Percentiles rank a stretch among this genome's conserved stretches.
phyloP scores from a whole-genome alignment of 1,284 basidiomycete genomes.

The Ganoderma leucocontextum region DNA sequence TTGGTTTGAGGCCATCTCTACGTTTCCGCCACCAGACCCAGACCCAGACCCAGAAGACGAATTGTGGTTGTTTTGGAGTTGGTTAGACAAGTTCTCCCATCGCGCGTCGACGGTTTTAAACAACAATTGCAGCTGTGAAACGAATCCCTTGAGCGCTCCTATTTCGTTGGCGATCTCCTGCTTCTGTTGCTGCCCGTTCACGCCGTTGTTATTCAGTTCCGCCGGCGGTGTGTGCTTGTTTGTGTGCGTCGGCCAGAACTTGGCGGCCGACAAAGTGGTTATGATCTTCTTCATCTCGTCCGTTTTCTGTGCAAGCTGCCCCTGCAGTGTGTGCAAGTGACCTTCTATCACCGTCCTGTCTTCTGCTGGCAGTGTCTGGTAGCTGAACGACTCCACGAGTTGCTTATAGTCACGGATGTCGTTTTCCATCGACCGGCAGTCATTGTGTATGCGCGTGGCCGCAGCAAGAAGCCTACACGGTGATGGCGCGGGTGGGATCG shows the following conservation, averaged over 20 bases:
- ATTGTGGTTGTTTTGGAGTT: conserved; percentile 21
- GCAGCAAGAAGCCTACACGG: conserved; percentile 24
- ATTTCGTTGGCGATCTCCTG: conserved; percentile 20
- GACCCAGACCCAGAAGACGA: conserved; percentile 4
- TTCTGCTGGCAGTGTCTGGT: conserved; percentile 22
- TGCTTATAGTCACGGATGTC: conserved; percentile 31
- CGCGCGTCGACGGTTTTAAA: conserved; percentile 23
- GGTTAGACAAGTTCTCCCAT: conserved; percentile 26
- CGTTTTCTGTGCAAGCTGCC: conserved; percentile 23
- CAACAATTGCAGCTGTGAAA: conserved; percentile 23
- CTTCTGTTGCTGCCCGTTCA: conserved; percentile 10
- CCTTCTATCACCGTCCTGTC: conserved; percentile 30
- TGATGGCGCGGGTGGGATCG: neutral
- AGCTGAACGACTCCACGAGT: conserved; percentile 33
- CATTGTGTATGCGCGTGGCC: conserved; percentile 24
- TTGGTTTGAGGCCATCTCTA: conserved; percentile 13
- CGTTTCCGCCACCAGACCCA: conserved; percentile 1
- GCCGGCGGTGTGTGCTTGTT: conserved; percentile 13
- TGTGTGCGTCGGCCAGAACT: conserved; percentile 28
- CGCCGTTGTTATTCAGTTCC: conserved; percentile 8
- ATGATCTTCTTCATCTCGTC: conserved; percentile 27
- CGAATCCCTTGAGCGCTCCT: conserved; percentile 20
- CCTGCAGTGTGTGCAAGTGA: conserved; percentile 27
- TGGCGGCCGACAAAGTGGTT: conserved; percentile 21
- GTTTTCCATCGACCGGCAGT: conserved; percentile 29